A percentile compares a stretch with the other conserved stretches of the same genome.
Conservation (phyloP, 2,329 filamentous ascomycete genomes). For the Exophiala oligosperma region DNA sequence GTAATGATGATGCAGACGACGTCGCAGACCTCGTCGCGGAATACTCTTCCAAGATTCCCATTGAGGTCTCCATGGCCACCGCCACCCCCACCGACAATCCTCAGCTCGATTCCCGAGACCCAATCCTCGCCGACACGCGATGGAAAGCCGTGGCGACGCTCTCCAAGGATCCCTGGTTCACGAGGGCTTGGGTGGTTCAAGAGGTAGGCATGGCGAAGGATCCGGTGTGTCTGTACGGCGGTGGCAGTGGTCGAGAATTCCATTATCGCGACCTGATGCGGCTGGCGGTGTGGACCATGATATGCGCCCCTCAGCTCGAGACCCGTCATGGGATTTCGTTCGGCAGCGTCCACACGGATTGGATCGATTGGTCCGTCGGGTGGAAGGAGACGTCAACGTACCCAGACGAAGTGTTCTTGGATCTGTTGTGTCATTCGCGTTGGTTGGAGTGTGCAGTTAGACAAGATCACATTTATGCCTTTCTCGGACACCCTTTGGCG, state of each 20-base stretch:
- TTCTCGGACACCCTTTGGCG: constrained; percentile 12
- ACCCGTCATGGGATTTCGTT: background rate
- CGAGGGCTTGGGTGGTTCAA: constrained; percentile 20
- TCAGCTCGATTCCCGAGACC: background rate
- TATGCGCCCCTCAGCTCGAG: constrained; percentile 12
- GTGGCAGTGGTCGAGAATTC: background rate
- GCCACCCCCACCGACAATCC: background rate
- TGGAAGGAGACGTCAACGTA: constrained; percentile 3
- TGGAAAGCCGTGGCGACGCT: constrained; percentile 14
- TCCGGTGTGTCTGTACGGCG: background rate
- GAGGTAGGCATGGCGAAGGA: constrained; percentile 16
- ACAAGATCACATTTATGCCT: constrained; percentile 17
- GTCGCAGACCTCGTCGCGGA: constrained; percentile 14
- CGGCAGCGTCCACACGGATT: constrained; percentile 12
- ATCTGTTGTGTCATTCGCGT: constrained; percentile 4
- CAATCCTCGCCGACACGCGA: constrained; percentile 1
- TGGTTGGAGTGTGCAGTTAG: background rate
- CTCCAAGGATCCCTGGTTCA: constrained; percentile 7
- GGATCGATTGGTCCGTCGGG: constrained; percentile 8
- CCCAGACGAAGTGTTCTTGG: constrained; percentile 2
- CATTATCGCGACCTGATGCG: constrained; percentile 8
- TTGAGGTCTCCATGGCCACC: too few relatives aligned
- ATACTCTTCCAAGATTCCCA: background rate
- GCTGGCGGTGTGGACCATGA: constrained; percentile 3
- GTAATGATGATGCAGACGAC: constrained; percentile 4